Evolutionary conservation across 2,329 filamentous ascomycete genomes (phyloP).

Genomic region (Calonectria hawksworthii): DNA sequence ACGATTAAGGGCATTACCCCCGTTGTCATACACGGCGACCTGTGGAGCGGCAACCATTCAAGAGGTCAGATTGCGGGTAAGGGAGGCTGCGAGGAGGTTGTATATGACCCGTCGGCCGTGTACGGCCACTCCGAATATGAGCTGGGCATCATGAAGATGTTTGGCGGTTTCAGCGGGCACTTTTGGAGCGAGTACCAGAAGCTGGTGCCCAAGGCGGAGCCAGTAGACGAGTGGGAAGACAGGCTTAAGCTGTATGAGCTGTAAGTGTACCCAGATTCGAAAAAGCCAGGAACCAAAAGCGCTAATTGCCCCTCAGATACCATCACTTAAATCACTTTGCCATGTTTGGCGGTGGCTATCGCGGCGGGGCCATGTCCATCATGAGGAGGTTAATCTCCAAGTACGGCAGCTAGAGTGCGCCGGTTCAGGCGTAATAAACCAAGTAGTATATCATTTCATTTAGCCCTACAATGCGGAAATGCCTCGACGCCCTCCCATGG

Average conservation of each 20-base stretch:
- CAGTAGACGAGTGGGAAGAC: conserved; percentile 87
- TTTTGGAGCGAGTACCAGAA: conserved; percentile 86
- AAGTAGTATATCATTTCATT: conserved; percentile 24
- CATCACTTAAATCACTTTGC: conserved; percentile 92
- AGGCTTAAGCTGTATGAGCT: conserved; percentile 85
- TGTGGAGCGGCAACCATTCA: conserved; percentile 92
- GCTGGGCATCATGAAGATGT: conserved; percentile 96
- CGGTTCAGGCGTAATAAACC: conserved; percentile 18
- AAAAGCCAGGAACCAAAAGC: background rate
- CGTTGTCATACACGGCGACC: conserved; percentile 88
- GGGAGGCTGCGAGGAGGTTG: conserved; percentile 76
- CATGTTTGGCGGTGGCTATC: conserved; percentile 86
- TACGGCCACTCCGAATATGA: conserved; percentile 94
- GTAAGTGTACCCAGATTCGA: conserved; percentile 61
- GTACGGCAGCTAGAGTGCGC: conserved; percentile 65
- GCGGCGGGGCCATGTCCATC: conserved; percentile 80
- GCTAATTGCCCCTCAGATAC: conserved; percentile 66
- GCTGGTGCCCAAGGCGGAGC: conserved; percentile 84
- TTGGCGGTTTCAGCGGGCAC: conserved; percentile 82
- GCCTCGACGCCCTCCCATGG: conserved; percentile 43
- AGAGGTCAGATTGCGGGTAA: conserved; percentile 71
- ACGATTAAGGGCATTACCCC: conserved; percentile 77
- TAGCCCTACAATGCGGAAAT: conserved; percentile 29
- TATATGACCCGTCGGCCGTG: conserved; percentile 85
- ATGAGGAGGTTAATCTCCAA: conserved; percentile 82